Evolutionary conservation across 192 early-diverging fungal species (phyloP), one percentile per base, ranked within the genome.

Genomic region (Paraglomus occultum): DNA sequence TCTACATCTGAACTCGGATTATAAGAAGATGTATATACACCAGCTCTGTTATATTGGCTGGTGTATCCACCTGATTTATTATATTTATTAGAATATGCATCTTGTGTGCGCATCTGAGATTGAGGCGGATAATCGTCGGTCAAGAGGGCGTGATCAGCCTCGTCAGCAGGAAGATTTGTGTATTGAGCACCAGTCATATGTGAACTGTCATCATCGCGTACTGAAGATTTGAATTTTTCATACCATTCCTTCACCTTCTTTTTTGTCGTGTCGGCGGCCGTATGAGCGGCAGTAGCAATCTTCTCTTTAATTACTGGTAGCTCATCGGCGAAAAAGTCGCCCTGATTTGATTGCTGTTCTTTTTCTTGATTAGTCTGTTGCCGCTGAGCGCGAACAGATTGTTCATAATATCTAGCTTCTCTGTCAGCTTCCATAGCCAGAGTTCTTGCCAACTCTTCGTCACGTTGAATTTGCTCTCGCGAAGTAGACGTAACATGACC

Each of bases 221-320:
- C 22, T 8, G 67, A 22, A 45, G 53, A 53, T 46, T 82, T 86
- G 39, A 86, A 64, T 31, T 79, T 75, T 55, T 81, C 82, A n/a
- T 84, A 86, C 73, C 79, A 81, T 59, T 84, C 82, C 31, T 76
- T 71, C 5, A 82, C 78, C 72, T 86, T 86, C 54, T 84, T 84
- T 73, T 86, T 86, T 63, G 84, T 82, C 43, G 80, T 80, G 51
- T 80, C 79, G 22, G 78, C 82, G 67, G 80, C 84, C 43, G 80
- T 80, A 55, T 80, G 77, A 31, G 78, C 82, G 67, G 80, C 84
- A 62, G 82, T 78, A 38, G 78, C 80, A 54, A 86, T 74, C 22
- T 78, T 76, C 51, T 84, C 84, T 59, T 86, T 86, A 51, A 86
- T 86, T 17, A 84, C 67, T 31, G 84, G 84, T 38, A 86, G 14